These are phyloP conservation scores for Candida neerlandica DNA, from an alignment of 1,139 yeast genomes.

Conservation along the genomic window DNA sequence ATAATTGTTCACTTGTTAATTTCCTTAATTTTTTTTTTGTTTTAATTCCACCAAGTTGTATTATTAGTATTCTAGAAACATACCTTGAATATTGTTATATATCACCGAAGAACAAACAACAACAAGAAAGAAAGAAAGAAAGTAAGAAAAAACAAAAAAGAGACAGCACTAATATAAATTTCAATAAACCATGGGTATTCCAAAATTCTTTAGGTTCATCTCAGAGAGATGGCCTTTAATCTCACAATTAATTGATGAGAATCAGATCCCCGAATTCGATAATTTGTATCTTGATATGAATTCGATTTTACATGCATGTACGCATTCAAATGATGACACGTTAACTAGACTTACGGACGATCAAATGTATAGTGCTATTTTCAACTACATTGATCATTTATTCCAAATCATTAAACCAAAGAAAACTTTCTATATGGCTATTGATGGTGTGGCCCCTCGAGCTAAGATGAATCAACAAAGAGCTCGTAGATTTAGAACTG, in stretches of 20 bases:
- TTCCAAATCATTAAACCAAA: constrained; percentile 87
- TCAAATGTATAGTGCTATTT: constrained; percentile 90
- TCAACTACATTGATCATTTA: constrained; percentile 91
- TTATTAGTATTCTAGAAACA: constrained; percentile 2
- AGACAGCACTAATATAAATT: neutral
- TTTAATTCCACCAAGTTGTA: neutral
- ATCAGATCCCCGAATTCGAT: constrained; percentile 91
- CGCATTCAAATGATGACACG: constrained; percentile 72
- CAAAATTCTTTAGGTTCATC: constrained; percentile 93
- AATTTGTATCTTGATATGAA: constrained; percentile 96
- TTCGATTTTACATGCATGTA: constrained; percentile 91
- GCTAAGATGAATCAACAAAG: constrained; percentile 99
- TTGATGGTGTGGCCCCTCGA: constrained; percentile 99
- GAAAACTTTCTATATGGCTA: constrained; percentile 91
- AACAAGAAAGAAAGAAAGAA: neutral
- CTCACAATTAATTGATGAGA: constrained; percentile 82
- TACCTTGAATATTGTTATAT: neutral
- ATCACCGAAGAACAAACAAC: neutral
- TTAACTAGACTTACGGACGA: constrained; percentile 77
- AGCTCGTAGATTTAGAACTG: constrained; percentile 94
- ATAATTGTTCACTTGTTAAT: neutral
- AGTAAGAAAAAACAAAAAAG: neutral
- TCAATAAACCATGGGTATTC: constrained; percentile 66
- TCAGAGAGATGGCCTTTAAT: constrained; percentile 99
- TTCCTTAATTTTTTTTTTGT: neutral